phyloP scores from a whole-genome alignment of 768 basidiomycete genomes.

The Crepidotus variabilis region DNA sequence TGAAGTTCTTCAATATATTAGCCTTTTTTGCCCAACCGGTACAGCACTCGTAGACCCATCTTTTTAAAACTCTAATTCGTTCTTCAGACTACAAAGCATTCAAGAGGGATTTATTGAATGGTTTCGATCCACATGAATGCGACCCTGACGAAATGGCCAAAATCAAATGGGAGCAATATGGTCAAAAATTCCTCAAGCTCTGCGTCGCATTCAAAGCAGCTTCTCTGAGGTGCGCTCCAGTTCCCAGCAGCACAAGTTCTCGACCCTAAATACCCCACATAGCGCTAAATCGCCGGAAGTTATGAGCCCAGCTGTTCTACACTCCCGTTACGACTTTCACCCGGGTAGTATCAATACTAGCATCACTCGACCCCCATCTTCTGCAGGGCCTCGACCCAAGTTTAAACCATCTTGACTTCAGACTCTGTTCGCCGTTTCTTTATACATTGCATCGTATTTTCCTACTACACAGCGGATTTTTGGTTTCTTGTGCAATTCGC shows the following conservation, averaged over 20 bases:
- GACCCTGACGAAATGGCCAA: constrained; percentile 29
- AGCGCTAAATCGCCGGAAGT: neutral
- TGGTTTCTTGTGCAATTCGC: constrained; percentile 1
- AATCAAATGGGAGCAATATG: constrained; percentile 27
- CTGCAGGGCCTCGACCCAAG: constrained; percentile 17
- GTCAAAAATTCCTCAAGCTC: constrained; percentile 32
- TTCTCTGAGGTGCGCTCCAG: constrained; percentile 1
- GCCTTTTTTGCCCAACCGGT: constrained; percentile 40
- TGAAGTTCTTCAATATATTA: constrained; percentile 31
- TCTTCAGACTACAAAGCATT: constrained; percentile 33
- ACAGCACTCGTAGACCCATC: neutral
- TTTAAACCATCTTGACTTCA: constrained; percentile 23
- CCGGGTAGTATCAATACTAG: constrained; percentile 10
- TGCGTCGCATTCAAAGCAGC: constrained; percentile 29
- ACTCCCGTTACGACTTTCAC: constrained; percentile 29
- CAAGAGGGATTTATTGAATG: constrained; percentile 30
- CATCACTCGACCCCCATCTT: constrained; percentile 3
- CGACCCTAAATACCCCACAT: neutral
- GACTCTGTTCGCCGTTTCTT: neutral
- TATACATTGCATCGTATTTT: neutral
- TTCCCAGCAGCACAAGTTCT: too few relatives aligned
- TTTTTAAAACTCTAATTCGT: neutral
- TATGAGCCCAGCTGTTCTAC: constrained; percentile 23
- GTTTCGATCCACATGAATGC: constrained; percentile 32
- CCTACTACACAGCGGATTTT: neutral